Base-by-base conservation (phyloP, 1,139 yeast genomes). In the Saccharomyces hybrid region DNA sequence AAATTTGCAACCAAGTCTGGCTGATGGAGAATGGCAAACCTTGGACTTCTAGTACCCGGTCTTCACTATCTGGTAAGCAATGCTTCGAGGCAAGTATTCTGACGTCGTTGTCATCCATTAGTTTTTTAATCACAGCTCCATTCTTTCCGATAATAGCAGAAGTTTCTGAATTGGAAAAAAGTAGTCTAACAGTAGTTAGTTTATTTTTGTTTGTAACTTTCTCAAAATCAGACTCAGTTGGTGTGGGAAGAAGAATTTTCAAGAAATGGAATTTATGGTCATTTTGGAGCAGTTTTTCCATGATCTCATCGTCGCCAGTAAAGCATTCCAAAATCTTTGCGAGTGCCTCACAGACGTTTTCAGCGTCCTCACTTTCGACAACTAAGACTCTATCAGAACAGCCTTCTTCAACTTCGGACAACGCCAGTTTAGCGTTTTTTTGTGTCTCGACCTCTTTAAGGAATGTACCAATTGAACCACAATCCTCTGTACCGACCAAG, bases 81-180 rank as follows among this genome's bases (percentile, higher is more conserved):
- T 88, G 89, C 68, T 88, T 88, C 31, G 95, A 84, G 16, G 95
- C 96, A 58, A 87, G 88, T 83, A 89, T 86, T 65, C 87, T 84
- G 52, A 88, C 86, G 56, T 79, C 75, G 68, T 75, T 83, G 48
- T 73, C 73, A 57, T 82, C 83, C 71, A 88, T 96, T 60, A 90
- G 81, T 56, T 82, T 78, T 73, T 88, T 89, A 67, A 90, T 88
- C 69, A 91, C 80, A 24, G 78, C 75, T 49, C 96, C 96, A 62
- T 81, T 87, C 57, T 88, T 81, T 50, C 96, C 96, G 69, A 90
- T 88, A 54, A 90, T 79, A 12, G 95, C 83, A 49, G 96, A 96
- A 83, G 89, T 85, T 71, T 88, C 96, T 58, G 84, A 78, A 71
- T 89, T 89, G 50, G 96, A 93, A 59, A 89, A 78, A 59, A 90